phyloP scores from a whole-genome alignment of 257 asterid species.

The Nicotiana attenuata region DNA sequence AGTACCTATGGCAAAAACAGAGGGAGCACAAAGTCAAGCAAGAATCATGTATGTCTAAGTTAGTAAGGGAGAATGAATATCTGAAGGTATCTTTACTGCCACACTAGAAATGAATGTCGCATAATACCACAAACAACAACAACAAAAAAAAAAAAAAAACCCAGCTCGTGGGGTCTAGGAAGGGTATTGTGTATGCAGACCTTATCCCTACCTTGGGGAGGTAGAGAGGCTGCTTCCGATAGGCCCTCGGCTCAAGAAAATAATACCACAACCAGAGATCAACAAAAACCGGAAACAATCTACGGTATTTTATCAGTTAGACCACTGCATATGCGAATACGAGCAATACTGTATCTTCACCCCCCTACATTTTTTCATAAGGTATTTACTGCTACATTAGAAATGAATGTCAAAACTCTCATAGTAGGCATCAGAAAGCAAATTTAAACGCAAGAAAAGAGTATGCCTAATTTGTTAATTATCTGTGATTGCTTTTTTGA shows the following conservation, averaged over 20 bases:
- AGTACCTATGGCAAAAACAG: constrained; percentile 38
- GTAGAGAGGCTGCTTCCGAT: too few species aligned
- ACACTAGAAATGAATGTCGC: too few species aligned
- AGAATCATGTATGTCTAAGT: constrained; percentile 3
- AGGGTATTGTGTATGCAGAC: too few species aligned
- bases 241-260: too few species aligned
- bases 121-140: too few species aligned
- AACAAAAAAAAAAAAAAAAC: too few species aligned
- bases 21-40: background rate
- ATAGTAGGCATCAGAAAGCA: background rate
- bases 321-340: background rate
- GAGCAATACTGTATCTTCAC: background rate
- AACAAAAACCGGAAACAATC: background rate
- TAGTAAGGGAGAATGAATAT: background rate
- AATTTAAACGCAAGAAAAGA: background rate
- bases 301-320: background rate
- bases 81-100: too few species aligned
- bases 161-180: too few species aligned
- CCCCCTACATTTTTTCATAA: background rate
- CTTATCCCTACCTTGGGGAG: too few species aligned
- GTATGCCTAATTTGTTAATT: background rate
- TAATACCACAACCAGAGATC: background rate
- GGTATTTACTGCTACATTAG: background rate
- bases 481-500: background rate
- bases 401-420: background rate